Evolutionary conservation across 228 moss, liverwort and hornwort species (phyloP), one percentile per base, ranked within the genome.

Genomic region (Sphagnum fallax): DNA sequence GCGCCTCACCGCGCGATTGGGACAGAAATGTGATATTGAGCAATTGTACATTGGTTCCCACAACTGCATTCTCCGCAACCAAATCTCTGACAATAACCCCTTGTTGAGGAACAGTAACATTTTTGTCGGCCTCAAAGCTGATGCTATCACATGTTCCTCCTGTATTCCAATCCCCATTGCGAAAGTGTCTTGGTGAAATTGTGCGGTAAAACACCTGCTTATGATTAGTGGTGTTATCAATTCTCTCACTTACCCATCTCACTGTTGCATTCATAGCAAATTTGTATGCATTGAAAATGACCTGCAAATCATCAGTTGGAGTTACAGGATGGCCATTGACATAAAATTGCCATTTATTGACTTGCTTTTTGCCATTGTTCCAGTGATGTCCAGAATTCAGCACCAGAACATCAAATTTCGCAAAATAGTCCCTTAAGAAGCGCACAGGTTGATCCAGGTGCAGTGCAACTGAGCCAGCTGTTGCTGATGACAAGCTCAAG

Each of bases 331-430:
- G 65, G 2, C 93, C 90, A 9, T 73, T 14, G 11, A 75, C 48
- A 52, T 85, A 82, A 64, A 78, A 83, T 52, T 47, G 74, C 81
- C 78, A 89, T 13, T 69, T 75, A 64, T 92, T 85, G 64, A 57
- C 48, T 4, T 69, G 0, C 6, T 87, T 74, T 67, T 95, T 95
- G 47, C 66, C 79, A 4, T 62, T 59, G 68, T 90, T 92, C 95
- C 92, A 92, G 65, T 90, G 92, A 61, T 95, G 95, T n/a, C 92
- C 92, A 0, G 92, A 78, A 50, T 92, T 90, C 6, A 92, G 57
- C 9, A 95, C 61, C 1, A 95, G 16, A 12, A 92, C 8, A 49
- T 92, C 79, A 4, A 95, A 47, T 32, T 80, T 10, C 53, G 70
- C 61, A 9, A 95, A 61, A 5, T 63, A 63, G 4, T 87, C 57